Evolutionary conservation across 2,329 filamentous ascomycete genomes (phyloP).

Genomic region (Corynespora cassiicola): DNA sequence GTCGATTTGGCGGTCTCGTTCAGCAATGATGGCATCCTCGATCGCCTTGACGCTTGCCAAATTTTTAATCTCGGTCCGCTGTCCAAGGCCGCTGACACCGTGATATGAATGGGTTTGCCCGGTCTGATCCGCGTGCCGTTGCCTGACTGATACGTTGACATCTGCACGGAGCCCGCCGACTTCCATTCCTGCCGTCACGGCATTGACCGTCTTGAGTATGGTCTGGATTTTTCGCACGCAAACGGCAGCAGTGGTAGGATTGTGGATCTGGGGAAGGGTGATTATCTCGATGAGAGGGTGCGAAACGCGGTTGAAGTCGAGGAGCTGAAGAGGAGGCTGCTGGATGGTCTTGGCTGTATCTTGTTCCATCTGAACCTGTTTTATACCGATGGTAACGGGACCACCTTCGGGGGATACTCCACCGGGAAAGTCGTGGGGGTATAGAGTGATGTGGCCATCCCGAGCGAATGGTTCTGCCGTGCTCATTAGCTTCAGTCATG

Average conservation of each 20-base stretch:
- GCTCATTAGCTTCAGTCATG: slow-evolving; percentile 1
- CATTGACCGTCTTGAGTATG: slow-evolving; percentile 78
- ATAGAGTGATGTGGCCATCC: slow-evolving; percentile 75
- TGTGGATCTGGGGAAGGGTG: slow-evolving; percentile 85
- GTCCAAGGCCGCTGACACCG: slow-evolving; percentile 72
- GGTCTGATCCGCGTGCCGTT: slow-evolving; percentile 47
- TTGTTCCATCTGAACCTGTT: slow-evolving; percentile 96
- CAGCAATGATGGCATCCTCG: slow-evolving; percentile 91
- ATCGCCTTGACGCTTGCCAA: slow-evolving; percentile 93
- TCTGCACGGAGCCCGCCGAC: slow-evolving; percentile 88
- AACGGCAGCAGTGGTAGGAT: slow-evolving; percentile 85
- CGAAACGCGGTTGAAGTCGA: slow-evolving; percentile 94
- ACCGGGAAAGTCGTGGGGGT: slow-evolving; percentile 65
- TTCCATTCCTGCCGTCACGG: slow-evolving; percentile 93
- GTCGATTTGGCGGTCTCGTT: slow-evolving; percentile 85
- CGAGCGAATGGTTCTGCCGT: slow-evolving; percentile 65
- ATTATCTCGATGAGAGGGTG: slow-evolving; percentile 95
- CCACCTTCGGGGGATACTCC: slow-evolving; percentile 80
- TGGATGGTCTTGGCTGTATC: slow-evolving; percentile 94
- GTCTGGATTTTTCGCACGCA: slow-evolving; percentile 88
- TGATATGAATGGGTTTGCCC: slow-evolving; percentile 57
- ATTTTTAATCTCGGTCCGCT: slow-evolving; percentile 97
- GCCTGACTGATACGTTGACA: slow-evolving; percentile 88
- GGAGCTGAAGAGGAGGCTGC: slow-evolving; percentile 75
- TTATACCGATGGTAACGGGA: slow-evolving; percentile 77